Conservation (phyloP, 495 filamentous ascomycete genomes). For the Tuber magnatum region DNA sequence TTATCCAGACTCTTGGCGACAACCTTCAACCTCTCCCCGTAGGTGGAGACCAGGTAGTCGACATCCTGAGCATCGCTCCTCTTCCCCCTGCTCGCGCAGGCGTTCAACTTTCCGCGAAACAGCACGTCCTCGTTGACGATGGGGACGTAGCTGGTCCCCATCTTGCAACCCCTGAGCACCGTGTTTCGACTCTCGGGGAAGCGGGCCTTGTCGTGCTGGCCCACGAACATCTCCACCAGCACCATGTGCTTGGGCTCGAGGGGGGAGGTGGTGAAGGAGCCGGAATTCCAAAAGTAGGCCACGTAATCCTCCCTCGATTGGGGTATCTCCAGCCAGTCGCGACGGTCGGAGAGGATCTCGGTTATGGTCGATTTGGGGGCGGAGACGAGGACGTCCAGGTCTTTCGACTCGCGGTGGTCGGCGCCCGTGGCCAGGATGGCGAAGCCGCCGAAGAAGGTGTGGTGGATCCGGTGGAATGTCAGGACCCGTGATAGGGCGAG, state of each 20-base stretch:
- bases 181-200: constrained; percentile 36
- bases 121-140: constrained; percentile 36
- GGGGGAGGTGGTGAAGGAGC: constrained; percentile 17
- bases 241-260: constrained; percentile 31
- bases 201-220: constrained; percentile 23
- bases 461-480: constrained; percentile 39
- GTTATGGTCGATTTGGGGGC: constrained; percentile 36
- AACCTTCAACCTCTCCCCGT: constrained; percentile 32
- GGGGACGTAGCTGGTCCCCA: constrained; percentile 36
- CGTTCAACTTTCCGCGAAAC: constrained; percentile 36
- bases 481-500: constrained; percentile 40
- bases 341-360: constrained; percentile 30
- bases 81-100: constrained; percentile 36
- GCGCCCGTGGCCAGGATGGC: constrained; percentile 38
- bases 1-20: constrained; percentile 35
- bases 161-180: constrained; percentile 29
- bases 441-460: constrained; percentile 42
- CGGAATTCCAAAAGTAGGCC: constrained; percentile 39
- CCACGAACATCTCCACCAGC: constrained; percentile 40
- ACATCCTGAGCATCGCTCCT: constrained; percentile 36
- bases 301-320: constrained; percentile 42
- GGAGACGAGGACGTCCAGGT: constrained; percentile 41
- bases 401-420: constrained; percentile 40
- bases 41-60: constrained; percentile 32
- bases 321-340: constrained; percentile 40